These are phyloP conservation scores for Cryphonectria carpinicola DNA, from an alignment of 2,329 filamentous ascomycete species.

Conservation along the genomic window DNA sequence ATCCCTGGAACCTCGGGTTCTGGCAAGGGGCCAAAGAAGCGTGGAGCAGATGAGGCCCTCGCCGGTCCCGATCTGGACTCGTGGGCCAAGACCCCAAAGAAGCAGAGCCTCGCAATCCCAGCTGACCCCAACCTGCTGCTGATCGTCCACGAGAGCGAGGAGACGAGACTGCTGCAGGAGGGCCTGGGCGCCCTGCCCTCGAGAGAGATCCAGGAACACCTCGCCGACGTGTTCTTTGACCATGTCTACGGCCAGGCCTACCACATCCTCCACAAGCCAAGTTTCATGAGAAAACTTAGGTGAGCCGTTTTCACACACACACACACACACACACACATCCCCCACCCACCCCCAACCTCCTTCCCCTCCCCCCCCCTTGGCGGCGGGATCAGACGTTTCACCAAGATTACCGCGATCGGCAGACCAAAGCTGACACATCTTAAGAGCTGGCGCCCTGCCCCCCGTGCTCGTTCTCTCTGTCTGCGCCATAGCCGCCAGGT, in stretches of 20 bases:
- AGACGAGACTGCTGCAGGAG: conserved; percentile 77
- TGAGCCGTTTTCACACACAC: conserved; percentile 42
- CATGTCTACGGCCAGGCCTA: conserved; percentile 95
- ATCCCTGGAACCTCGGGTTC: conserved; percentile 58
- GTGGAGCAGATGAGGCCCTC: conserved; percentile 86
- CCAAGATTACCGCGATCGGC: too few relatives aligned
- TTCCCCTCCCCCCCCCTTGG: too few relatives aligned
- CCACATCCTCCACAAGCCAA: conserved; percentile 92
- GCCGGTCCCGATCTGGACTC: conserved; percentile 72
- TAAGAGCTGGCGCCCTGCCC: conserved; percentile 75
- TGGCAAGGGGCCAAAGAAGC: conserved; percentile 70
- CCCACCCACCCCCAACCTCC: too few relatives aligned
- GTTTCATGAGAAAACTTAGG: conserved; percentile 87
- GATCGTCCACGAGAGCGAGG: conserved; percentile 68
- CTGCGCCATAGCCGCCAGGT: conserved; percentile 92
- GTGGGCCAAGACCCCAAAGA: conserved; percentile 70
- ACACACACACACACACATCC: too few relatives aligned
- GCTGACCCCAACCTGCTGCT: conserved; percentile 54
- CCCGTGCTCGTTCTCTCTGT: conserved; percentile 92
- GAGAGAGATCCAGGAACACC: conserved; percentile 87
- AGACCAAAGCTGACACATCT: conserved; percentile 28
- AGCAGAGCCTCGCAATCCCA: conserved; percentile 51
- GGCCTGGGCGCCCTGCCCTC: conserved; percentile 81
- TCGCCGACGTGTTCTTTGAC: conserved; percentile 94
- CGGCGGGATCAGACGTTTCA: too few relatives aligned